A percentile compares a stretch with the other conserved stretches of the same genome.
phyloP scores from a whole-genome alignment of 306 rosid genomes.

The Ammopiptanthus mongolicus region DNA sequence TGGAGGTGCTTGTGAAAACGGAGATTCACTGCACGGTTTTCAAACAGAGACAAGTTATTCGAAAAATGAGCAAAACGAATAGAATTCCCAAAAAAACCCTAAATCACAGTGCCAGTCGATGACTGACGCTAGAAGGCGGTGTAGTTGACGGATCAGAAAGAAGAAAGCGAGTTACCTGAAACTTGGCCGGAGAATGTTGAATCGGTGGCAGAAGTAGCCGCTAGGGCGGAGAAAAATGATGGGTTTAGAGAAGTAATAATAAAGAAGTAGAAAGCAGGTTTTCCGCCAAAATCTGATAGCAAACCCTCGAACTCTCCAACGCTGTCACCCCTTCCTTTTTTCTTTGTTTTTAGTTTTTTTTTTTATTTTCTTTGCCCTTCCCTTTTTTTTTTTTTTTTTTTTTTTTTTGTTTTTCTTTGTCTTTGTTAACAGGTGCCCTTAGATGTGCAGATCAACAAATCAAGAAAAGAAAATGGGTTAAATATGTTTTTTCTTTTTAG shows the following conservation, averaged over 20 bases:
- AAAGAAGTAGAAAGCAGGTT: background rate
- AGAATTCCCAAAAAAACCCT: constrained; percentile 6
- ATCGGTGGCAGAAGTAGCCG: background rate
- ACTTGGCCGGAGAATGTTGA: background rate
- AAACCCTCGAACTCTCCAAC: constrained; percentile 23
- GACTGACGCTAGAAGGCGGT: background rate
- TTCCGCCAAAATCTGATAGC: constrained; percentile 33
- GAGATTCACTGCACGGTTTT: constrained; percentile 2
- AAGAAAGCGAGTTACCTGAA: constrained; percentile 18
- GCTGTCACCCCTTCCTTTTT: background rate
- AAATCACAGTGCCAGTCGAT: background rate
- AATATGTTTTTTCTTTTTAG: too few species aligned
- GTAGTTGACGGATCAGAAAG: background rate
- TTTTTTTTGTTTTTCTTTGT: too few species aligned
- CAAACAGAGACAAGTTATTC: constrained; percentile 12
- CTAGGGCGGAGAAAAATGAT: constrained; percentile 10
- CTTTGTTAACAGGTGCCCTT: too few species aligned
- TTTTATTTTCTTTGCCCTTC: too few species aligned
- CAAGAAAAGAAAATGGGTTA: too few species aligned
- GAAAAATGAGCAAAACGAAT: background rate
- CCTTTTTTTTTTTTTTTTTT: too few species aligned
- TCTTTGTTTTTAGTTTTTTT: too few species aligned
- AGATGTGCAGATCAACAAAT: too few species aligned
- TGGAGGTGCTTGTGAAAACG: background rate
- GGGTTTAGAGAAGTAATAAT: background rate